A percentile compares a stretch with the other conserved stretches of the same genome.
phyloP scores from a whole-genome alignment of 192 early-diverging fungal species.

The Umbelopsis sp. region DNA sequence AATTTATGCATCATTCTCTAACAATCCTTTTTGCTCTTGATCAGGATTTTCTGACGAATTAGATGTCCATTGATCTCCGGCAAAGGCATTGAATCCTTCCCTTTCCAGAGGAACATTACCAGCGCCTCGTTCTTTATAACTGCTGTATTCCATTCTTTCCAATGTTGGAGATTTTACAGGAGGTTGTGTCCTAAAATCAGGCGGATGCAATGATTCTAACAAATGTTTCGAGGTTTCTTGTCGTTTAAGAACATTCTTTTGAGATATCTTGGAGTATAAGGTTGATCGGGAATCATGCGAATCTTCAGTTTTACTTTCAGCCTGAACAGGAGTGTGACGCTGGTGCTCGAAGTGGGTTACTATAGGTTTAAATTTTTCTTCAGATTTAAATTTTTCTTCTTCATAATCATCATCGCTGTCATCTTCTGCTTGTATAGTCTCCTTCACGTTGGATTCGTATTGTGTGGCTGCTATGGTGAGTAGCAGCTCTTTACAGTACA shows the following conservation, averaged over 20 bases:
- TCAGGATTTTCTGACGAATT: background rate
- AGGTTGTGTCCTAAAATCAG: background rate
- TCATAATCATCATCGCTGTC: no score
- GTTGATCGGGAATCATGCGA: background rate
- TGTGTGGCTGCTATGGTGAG: background rate
- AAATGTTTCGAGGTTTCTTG: background rate
- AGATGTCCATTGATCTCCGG: background rate
- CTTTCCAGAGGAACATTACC: background rate
- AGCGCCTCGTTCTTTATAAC: background rate
- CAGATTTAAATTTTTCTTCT: no score
- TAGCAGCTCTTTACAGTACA: background rate
- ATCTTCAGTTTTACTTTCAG: background rate
- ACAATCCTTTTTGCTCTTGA: no score
- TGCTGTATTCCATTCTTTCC: background rate
- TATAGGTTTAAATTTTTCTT: no score
- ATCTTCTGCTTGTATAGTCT: background rate
- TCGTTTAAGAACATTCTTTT: background rate
- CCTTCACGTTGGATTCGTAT: background rate
- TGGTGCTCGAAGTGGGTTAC: no score
- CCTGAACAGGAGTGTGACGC: no score
- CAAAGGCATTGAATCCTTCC: background rate
- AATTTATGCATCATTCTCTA: no score
- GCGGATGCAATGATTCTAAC: background rate
- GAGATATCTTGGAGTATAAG: slow-evolving; percentile 1
- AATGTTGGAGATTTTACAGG: background rate